Evolutionary conservation across 73 alveolate genomes (phyloP), one percentile per base, ranked within the genome.

Genomic region (Diophrys sp.): DNA sequence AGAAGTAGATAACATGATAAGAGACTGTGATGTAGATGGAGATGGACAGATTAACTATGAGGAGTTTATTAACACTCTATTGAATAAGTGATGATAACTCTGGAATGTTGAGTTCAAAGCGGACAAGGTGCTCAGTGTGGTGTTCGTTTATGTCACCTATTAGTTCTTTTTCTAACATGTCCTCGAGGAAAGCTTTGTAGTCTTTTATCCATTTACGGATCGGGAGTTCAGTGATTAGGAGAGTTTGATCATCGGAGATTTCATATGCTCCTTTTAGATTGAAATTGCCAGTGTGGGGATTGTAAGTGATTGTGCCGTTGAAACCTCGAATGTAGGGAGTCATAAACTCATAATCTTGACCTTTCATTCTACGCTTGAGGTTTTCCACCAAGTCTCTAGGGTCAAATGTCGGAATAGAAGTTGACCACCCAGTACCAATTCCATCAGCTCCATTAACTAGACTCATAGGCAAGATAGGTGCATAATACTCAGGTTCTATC

Each of bases 391-490:
- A 84, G 34, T 98, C 99, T 66, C 90, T 90, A 0, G 99, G 99
- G 88, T 97, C 93, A 89, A 93, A 96, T 70, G 93, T 90, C 28
- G 98, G 98, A 55, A 97, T 90, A 70, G 78, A 90, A 23, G 99
- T 96, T 26, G 97, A 79, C 99, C 99, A 98, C 27, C 99, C 99
- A 29, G 99, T 98, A 18, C 99, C 99, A 5, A 98, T 98, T 8
- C 99, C 99, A 83, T 96, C 99, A 44, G 98, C 95, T 31, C 99
- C 99, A 87, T 98, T 98, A 24, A 98, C 98, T 56, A 98, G 87
- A 31, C 95, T 79, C 93, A 91, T 93, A 1, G 99, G 99, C 33
- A 98, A 80, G 28, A 97, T 96, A 8, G 99, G 99, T 34, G 96
- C 93, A 90, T 98, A 96, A 95, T 96, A 98, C 71, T 95, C 97